Percentiles rank a stretch among this genome's conserved stretches.
phyloP scores from a whole-genome alignment of 73 alveolate genomes.

The Durusdinium trenchii region DNA sequence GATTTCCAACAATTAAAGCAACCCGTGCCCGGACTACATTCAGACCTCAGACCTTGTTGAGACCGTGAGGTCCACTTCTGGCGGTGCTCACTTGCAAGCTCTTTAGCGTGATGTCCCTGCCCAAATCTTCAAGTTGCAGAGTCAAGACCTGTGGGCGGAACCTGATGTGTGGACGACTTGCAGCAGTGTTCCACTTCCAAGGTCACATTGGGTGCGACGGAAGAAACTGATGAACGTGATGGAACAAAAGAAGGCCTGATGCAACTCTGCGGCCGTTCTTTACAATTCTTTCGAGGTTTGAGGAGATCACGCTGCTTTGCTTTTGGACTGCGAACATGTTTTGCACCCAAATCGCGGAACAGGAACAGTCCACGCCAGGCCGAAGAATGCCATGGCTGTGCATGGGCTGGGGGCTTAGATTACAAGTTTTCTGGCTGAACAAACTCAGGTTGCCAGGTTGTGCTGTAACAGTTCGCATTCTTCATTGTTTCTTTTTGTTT shows the following conservation, averaged over 20 bases:
- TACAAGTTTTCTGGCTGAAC: not conserved
- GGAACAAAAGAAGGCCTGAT: conserved; percentile 21
- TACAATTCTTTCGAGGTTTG: too few species aligned
- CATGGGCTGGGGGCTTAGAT: not conserved
- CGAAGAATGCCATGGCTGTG: not conserved
- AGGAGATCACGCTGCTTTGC: too few species aligned
- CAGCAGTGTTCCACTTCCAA: not conserved
- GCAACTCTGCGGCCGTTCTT: too few species aligned
- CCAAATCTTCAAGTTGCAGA: not conserved
- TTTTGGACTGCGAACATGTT: too few species aligned
- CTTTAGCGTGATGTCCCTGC: not conserved
- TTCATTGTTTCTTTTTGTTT: not conserved
- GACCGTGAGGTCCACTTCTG: conserved; percentile 18
- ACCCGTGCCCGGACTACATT: too few species aligned
- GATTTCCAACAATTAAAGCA: too few species aligned
- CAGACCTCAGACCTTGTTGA: too few species aligned
- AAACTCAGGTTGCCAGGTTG: not conserved
- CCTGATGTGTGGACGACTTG: not conserved
- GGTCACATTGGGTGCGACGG: conserved; percentile 48
- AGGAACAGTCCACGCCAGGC: conserved; percentile 14
- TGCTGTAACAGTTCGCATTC: not conserved
- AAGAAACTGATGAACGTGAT: conserved; percentile 18
- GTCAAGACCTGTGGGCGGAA: not conserved
- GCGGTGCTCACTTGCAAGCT: conserved; percentile 48
- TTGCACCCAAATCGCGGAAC: too few species aligned